Percentiles rank a stretch among this genome's conserved stretches.
Evolutionary conservation across 768 basidiomycete species (phyloP).

Genomic region (Mycena amicta): DNA sequence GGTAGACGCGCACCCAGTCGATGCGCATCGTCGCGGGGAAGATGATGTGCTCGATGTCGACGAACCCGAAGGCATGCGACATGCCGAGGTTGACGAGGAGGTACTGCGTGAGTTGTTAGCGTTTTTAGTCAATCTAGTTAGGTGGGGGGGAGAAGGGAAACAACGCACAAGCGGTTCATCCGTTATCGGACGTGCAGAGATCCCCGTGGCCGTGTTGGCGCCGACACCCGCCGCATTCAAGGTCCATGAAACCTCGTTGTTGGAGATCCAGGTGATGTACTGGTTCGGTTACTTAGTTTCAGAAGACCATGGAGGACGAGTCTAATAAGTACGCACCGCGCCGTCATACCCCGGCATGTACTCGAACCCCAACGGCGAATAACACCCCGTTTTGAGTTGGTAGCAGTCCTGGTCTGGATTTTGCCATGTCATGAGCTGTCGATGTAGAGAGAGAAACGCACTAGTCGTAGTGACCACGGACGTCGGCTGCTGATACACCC

Average conservation of each 20-base stretch:
- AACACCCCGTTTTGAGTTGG: slow-evolving; percentile 42
- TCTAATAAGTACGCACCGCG: slow-evolving; percentile 37
- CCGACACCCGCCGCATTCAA: slow-evolving; percentile 50
- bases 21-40: slow-evolving; percentile 67
- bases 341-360: slow-evolving; percentile 49
- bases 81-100: slow-evolving; percentile 74
- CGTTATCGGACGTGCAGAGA: slow-evolving; percentile 60
- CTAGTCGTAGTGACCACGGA: slow-evolving; percentile 54
- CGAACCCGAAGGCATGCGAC: slow-evolving; percentile 65
- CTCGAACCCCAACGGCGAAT: slow-evolving; percentile 56
- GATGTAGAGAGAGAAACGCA: background rate
- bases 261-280: slow-evolving; percentile 73
- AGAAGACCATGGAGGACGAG: slow-evolving; percentile 25
- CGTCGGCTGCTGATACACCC: slow-evolving; percentile 79
- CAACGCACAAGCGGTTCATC: slow-evolving; percentile 71
- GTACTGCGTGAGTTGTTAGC: slow-evolving; percentile 42
- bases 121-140: no score
- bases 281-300: slow-evolving; percentile 30
- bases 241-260: slow-evolving; percentile 59
- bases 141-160: slow-evolving; percentile 15
- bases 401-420: slow-evolving; percentile 45
- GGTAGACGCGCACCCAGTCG: slow-evolving; percentile 84
- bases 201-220: slow-evolving; percentile 52
- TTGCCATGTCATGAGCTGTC: background rate
- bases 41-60: slow-evolving; percentile 57